Evolutionary conservation across 345 rosid genomes (phyloP).

Genomic region (Citropsis articulata): DNA sequence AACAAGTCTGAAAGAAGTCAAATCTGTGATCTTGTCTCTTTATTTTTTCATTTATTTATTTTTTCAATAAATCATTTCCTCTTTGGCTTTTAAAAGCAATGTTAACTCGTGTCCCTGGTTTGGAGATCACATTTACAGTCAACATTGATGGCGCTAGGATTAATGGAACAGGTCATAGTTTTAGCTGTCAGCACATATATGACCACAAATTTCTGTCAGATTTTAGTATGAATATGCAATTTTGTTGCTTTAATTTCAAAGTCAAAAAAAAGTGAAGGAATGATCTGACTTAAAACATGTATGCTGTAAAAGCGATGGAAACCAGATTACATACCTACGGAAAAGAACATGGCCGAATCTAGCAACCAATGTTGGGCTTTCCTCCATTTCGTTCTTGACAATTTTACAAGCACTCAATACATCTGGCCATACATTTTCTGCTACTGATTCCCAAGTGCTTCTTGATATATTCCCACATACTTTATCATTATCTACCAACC

Average conservation of each 20-base stretch:
- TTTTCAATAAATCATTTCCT: neutral
- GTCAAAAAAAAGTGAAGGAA: neutral
- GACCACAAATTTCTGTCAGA: no score
- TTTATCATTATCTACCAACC: neutral
- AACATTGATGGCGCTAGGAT: neutral
- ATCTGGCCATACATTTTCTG: slow-evolving; percentile 22
- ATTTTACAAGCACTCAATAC: slow-evolving; percentile 15
- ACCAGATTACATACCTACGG: slow-evolving; percentile 7
- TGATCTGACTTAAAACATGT: neutral
- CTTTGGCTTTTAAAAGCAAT: neutral
- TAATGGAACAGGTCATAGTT: neutral
- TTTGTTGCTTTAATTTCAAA: no score
- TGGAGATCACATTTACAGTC: neutral
- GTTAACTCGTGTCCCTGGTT: neutral
- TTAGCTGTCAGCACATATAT: no score
- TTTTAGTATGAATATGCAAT: no score
- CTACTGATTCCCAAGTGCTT: slow-evolving; percentile 20
- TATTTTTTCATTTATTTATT: neutral
- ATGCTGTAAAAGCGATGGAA: neutral
- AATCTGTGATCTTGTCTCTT: neutral
- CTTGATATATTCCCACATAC: neutral
- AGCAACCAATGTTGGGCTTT: slow-evolving; percentile 27
- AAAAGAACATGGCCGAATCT: slow-evolving; percentile 31
- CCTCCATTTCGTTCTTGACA: slow-evolving; percentile 15
- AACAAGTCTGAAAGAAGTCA: neutral